phyloP scores from a whole-genome alignment of 805 yeast genomes.

The Torulaspora delbrueckii region DNA sequence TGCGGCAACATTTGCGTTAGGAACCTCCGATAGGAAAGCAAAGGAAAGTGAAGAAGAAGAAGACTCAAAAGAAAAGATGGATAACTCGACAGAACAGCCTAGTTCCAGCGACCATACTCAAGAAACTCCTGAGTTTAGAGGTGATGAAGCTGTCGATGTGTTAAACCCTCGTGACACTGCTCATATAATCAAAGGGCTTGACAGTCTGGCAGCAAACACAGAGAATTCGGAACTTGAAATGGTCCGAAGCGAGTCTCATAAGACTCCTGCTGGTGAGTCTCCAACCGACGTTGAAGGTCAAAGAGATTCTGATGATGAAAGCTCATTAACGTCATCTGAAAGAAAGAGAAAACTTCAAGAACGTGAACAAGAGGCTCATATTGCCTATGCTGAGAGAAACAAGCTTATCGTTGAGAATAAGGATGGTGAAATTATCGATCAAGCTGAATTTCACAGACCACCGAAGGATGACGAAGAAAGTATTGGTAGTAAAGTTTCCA shows the following conservation, averaged over 20 bases:
- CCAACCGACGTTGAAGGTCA: slow-evolving; percentile 9
- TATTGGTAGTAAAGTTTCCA: slow-evolving; percentile 10
- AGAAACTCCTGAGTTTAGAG: neutral
- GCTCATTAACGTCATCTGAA: slow-evolving; percentile 14
- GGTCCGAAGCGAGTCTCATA: slow-evolving; percentile 1
- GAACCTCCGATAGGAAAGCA: slow-evolving; percentile 23
- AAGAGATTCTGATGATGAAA: slow-evolving; percentile 5
- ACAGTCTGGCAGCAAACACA: slow-evolving; percentile 7
- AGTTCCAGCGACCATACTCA: slow-evolving; percentile 11
- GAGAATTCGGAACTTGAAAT: slow-evolving; percentile 6
- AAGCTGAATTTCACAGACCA: slow-evolving; percentile 39
- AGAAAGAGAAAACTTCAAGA: slow-evolving; percentile 21
- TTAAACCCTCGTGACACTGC: slow-evolving; percentile 11
- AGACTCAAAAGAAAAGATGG: slow-evolving; percentile 3
- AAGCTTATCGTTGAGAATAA: slow-evolving; percentile 73
- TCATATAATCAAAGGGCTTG: slow-evolving; percentile 13
- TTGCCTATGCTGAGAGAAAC: slow-evolving; percentile 65
- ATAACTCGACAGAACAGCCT: slow-evolving; percentile 10
- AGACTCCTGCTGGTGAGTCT: slow-evolving; percentile 5
- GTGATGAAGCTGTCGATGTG: slow-evolving; percentile 4
- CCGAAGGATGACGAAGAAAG: slow-evolving; percentile 27
- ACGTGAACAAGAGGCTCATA: slow-evolving; percentile 31
- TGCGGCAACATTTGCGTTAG: slow-evolving; percentile 41
- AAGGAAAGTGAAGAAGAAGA: slow-evolving; percentile 15
- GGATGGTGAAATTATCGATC: slow-evolving; percentile 72